Evolutionary conservation across 208 protist genomes (phyloP), one percentile per base, ranked within the genome.

Genomic region (Lotmaria passim): DNA sequence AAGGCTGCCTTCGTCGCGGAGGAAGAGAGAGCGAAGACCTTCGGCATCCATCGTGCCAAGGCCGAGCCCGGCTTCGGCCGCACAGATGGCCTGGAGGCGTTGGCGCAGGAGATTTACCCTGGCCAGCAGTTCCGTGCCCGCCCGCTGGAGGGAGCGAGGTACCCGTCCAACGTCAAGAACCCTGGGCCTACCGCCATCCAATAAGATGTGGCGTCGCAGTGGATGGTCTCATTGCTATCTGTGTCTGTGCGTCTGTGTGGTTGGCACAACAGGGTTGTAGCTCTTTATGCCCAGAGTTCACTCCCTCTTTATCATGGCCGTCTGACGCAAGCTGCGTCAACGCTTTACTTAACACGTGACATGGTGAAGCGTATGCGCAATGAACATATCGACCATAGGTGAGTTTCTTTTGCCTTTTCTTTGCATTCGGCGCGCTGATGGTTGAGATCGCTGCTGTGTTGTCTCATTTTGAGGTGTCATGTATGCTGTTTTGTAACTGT

Each of bases 41-140:
- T 82, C 71, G 89, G 92, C 48, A 92, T 96, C 57, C 79, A 96
- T 69, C 92, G 92, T 55, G 85, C 87, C n/a, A 94, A 95, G 81
- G 92, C 92, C 23, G 92, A 96, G 78, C 92, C 92, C 26, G 92
- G 92, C 57, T 96, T 95, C 70, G 92, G 92, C 65, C 92, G 89
- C 63, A 86, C 78, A 4, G 92, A 96, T 69, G 92, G 92, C 62
- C 81, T 96, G 44, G 92, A 96, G 78, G 85, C 86, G 7, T 86
- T 96, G 30, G 92, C 89, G 19, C 92, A 96, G 73, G 92, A 96
- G 57, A 96, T 96, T 39, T 96, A 96, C 79, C 92, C 92, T 7
- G 92, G 89, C 62, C 92, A 96, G 74, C 92, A 96, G 68, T 96
- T 96, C 82, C 92, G 92, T 67, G 86, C 90, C 24, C 72, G 79